These are phyloP conservation scores for Dothistroma septosporum DNA, from an alignment of 2,329 filamentous ascomycete species.

Conservation along the genomic window DNA sequence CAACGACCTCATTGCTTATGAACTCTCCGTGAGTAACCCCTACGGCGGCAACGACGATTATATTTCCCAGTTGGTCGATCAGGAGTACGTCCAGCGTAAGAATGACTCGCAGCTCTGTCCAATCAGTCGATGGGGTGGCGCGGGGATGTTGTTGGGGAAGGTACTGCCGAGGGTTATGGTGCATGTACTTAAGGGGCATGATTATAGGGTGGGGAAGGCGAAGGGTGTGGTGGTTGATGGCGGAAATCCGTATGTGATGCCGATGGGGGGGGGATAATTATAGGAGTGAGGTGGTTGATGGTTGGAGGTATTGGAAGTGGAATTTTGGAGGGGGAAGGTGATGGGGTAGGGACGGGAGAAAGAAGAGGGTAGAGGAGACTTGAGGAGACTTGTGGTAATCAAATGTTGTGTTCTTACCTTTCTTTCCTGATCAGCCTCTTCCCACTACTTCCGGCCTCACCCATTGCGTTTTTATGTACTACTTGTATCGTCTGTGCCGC, in stretches of 20 bases:
- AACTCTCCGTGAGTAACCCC: slow-evolving; percentile 26
- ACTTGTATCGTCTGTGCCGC: too few species aligned
- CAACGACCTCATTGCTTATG: slow-evolving; percentile 33
- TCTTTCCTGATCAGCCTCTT: too few species aligned
- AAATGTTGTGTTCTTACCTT: too few species aligned
- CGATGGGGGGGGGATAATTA: slow-evolving; percentile 3
- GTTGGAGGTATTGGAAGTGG: not conserved
- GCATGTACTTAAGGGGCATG: slow-evolving; percentile 31
- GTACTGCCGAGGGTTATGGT: slow-evolving; percentile 30
- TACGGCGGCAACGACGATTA: slow-evolving; percentile 26
- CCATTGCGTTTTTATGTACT: too few species aligned
- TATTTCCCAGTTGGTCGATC: slow-evolving; percentile 27
- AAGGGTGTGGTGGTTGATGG: slow-evolving; percentile 6
- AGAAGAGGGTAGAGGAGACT: too few species aligned
- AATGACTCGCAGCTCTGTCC: slow-evolving; percentile 29
- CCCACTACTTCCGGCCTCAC: too few species aligned
- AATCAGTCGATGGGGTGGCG: slow-evolving; percentile 32
- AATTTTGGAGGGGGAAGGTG: not conserved
- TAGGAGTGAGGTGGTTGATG: not conserved
- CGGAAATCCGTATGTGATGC: slow-evolving; percentile 7
- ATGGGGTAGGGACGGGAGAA: not conserved
- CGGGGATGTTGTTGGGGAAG: slow-evolving; percentile 28
- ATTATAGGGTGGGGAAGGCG: slow-evolving; percentile 21
- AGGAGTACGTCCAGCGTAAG: slow-evolving; percentile 13
- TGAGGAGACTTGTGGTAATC: too few species aligned